Percentiles rank a stretch among this genome's conserved stretches.
These are phyloP conservation scores for Penicillium canescens DNA, from an alignment of 495 filamentous ascomycete genomes.

Conservation along the genomic window DNA sequence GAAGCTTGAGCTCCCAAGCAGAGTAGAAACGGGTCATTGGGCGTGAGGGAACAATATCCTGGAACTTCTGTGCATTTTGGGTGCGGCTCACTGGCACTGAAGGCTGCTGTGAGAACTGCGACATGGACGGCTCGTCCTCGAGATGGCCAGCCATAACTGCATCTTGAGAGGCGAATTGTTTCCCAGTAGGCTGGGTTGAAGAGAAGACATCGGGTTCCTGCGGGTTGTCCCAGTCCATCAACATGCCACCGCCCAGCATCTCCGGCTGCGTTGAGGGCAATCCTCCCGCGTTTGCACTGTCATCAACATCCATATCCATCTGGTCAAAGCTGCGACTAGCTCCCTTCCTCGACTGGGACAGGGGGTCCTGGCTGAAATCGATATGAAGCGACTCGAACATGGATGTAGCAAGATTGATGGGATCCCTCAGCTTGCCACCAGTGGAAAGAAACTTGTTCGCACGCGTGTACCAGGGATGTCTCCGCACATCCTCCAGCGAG, in stretches of 20 bases:
- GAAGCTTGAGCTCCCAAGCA: conserved; percentile 68
- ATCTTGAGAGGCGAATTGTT: conserved; percentile 31
- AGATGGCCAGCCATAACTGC: conserved; percentile 59
- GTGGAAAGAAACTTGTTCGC: conserved; percentile 71
- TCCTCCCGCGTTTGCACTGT: conserved; percentile 37
- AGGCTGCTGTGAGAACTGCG: conserved; percentile 83
- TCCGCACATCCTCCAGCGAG: conserved; percentile 80
- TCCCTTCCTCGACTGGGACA: conserved; percentile 37
- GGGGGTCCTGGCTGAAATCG: conserved; percentile 73
- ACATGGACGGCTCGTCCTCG: conserved; percentile 86
- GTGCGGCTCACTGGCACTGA: conserved; percentile 79
- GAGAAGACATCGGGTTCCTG: conserved; percentile 53
- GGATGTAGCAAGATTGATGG: conserved; percentile 78
- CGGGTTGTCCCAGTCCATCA: conserved; percentile 79
- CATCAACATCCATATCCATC: conserved; percentile 57
- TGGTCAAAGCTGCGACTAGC: conserved; percentile 39
- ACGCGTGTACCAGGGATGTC: conserved; percentile 94
- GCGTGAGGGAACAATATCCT: conserved; percentile 81
- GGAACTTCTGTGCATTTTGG: conserved; percentile 83
- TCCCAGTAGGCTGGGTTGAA: conserved; percentile 49
- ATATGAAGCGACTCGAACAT: conserved; percentile 95
- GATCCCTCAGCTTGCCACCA: conserved; percentile 77
- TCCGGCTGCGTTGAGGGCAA: conserved; percentile 81
- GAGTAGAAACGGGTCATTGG: conserved; percentile 92
- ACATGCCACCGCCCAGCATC: conserved; percentile 61